A percentile compares a stretch with the other conserved stretches of the same genome.
Conservation (phyloP, 2,329 filamentous ascomycete genomes). For the Nemania abortiva region DNA sequence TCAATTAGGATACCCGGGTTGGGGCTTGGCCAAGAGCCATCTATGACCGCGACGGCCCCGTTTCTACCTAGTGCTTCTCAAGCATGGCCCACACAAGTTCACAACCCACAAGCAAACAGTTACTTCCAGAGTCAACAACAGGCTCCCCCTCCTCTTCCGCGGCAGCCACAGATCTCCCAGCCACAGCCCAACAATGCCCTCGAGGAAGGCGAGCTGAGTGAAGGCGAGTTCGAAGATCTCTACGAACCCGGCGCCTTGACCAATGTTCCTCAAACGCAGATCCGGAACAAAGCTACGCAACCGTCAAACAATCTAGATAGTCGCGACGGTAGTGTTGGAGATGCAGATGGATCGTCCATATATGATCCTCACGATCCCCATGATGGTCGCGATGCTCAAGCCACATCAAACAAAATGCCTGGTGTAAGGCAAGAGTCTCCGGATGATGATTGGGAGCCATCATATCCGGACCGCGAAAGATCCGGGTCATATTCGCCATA, state of each 20-base stretch:
- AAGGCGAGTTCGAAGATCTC: constrained; percentile 73
- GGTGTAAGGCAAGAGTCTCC: constrained; percentile 45
- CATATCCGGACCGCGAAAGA: constrained; percentile 56
- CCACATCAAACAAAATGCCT: constrained; percentile 41
- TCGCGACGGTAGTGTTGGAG: constrained; percentile 44
- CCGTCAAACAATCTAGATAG: constrained; percentile 39
- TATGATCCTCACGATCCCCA: constrained; percentile 49
- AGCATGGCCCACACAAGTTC: constrained; percentile 37
- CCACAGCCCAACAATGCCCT: constrained; percentile 33
- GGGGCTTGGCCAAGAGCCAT: constrained; percentile 48
- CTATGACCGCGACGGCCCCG: constrained; percentile 33
- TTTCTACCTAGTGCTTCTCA: constrained; percentile 32
- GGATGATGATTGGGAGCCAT: constrained; percentile 47
- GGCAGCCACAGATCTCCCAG: constrained; percentile 6
- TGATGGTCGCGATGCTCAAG: constrained; percentile 42
- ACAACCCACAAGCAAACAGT: constrained; percentile 22
- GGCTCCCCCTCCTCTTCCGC: constrained; percentile 13
- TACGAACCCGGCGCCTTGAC: constrained; percentile 59
- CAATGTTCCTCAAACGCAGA: constrained; percentile 10
- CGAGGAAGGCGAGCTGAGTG: constrained; percentile 84
- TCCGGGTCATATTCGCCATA: constrained; percentile 66
- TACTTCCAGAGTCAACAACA: constrained; percentile 25
- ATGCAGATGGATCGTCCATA: constrained; percentile 52
- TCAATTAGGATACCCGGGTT: constrained; percentile 55
- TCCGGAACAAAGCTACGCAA: constrained; percentile 24